Evolutionary conservation across 2,329 filamentous ascomycete species (phyloP).

Genomic region (Neofusicoccum cordaticola): DNA sequence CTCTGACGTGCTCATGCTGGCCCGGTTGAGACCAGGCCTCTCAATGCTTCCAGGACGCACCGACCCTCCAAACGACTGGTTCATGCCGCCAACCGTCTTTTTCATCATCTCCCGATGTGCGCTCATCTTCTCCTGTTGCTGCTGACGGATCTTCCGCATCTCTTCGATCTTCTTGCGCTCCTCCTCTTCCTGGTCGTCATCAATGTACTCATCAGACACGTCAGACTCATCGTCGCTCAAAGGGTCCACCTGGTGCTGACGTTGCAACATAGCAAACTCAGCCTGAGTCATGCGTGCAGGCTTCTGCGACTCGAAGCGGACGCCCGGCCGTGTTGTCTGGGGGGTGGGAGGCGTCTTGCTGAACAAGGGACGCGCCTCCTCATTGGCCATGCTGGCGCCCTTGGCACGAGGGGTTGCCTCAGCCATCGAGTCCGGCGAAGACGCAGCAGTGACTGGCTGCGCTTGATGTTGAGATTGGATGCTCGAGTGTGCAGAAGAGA

Average conservation of each 20-base stretch:
- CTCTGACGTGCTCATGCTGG: conserved; percentile 12
- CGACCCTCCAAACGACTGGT: neutral
- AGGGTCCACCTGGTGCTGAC: conserved; percentile 8
- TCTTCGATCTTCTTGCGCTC: conserved; percentile 18
- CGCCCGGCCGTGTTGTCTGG: neutral
- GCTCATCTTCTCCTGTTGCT: conserved; percentile 16
- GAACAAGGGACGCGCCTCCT: conserved; percentile 14
- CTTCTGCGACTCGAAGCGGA: conserved; percentile 8
- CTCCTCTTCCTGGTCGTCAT: conserved; percentile 17
- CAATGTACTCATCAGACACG: conserved; percentile 14
- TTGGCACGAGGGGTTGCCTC: conserved; percentile 13
- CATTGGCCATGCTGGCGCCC: neutral
- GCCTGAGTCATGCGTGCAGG: conserved; percentile 15
- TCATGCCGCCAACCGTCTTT: conserved; percentile 13
- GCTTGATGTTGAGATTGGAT: conserved; percentile 3
- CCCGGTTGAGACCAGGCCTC: conserved; percentile 4
- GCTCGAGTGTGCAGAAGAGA: conserved; percentile 14
- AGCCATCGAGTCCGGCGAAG: conserved; percentile 8
- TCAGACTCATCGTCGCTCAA: conserved; percentile 8
- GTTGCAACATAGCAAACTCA: conserved; percentile 10
- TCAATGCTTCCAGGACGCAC: conserved; percentile 1
- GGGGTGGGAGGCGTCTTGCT: neutral
- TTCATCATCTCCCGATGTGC: conserved; percentile 16
- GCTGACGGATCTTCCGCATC: conserved; percentile 9
- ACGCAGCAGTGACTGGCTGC: conserved; percentile 3